phyloP scores from a whole-genome alignment of 2,329 filamentous ascomycete genomes.

The Fusarium sp. region DNA sequence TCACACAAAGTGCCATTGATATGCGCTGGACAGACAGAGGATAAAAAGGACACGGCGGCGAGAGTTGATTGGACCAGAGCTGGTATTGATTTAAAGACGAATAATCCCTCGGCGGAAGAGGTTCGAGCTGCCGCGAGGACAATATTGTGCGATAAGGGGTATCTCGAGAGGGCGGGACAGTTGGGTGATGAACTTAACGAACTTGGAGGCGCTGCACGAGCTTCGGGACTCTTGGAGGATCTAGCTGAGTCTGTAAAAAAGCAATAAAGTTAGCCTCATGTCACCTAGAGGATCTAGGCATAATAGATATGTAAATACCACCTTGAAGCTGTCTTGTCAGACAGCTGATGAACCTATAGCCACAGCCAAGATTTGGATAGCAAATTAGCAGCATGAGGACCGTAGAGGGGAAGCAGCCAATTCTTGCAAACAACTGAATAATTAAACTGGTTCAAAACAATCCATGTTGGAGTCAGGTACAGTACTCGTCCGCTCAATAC shows the following conservation, averaged over 20 bases:
- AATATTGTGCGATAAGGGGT: constrained; percentile 43
- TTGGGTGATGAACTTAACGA: constrained; percentile 45
- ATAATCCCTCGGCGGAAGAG: constrained; percentile 45
- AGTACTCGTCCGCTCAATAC: neutral
- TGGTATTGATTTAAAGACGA: constrained; percentile 52
- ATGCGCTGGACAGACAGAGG: constrained; percentile 52
- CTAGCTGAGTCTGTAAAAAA: constrained; percentile 15
- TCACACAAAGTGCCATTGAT: constrained; percentile 51
- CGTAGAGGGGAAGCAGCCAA: neutral
- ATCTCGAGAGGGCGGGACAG: constrained; percentile 35
- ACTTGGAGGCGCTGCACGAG: constrained; percentile 44
- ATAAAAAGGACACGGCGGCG: constrained; percentile 53
- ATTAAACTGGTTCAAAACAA: neutral
- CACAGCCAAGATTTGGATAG: neutral
- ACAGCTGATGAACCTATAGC: neutral
- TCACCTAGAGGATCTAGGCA: neutral
- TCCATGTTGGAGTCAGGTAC: neutral
- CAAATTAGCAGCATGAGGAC: neutral
- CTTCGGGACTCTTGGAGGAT: constrained; percentile 48
- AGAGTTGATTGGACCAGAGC: constrained; percentile 48
- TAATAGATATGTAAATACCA: neutral
- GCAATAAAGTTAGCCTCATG: neutral
- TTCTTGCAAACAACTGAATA: neutral
- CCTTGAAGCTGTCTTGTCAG: neutral
- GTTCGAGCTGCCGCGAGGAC: constrained; percentile 42